Evolutionary conservation across 225 moss, liverwort and hornwort species (phyloP), one percentile per base, ranked within the genome.

Genomic region (Neckera pumila): DNA sequence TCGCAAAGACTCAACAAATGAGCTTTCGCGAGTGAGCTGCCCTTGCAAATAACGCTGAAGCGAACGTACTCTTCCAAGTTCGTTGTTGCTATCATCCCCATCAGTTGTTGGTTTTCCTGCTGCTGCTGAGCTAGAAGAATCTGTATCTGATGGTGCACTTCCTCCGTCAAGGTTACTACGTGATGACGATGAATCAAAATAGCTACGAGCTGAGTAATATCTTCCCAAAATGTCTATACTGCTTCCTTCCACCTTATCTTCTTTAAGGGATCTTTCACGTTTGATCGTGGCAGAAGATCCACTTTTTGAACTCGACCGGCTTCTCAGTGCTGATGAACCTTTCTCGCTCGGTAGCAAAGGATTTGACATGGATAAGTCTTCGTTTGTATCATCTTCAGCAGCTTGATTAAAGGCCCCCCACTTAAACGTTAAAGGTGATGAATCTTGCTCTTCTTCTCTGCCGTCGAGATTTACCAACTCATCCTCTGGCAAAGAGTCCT

Each of bases 141-240:
- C 88, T 56, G 82, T 20, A 45, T 88, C 91, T 38, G 90, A 91
- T 82, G 58, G 85, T 79, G 84, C 82, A 79, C 40, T 70, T 85
- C 76, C 88, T 67, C 79, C 80, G 57, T 91, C 89, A 75, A 49
- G 56, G 58, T 64, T 89, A 78, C 88, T 83, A 42, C 93, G 93
- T 73, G 89, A 93, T n/a, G 93, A 92, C 4, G 85, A 88, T 49
- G 91, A 89, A 65, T 92, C 93, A 58, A 93, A 91, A 74, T 82
- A 89, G 87, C 92, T 92, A 73, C 93, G 91, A 82, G 92, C 92
- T 61, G 93, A 93, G 87, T 88, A 87, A 81, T 92, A 93, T 45
- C 90, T 91, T 87, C 87, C 88, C 60, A 87, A 74, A 65, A 69
- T 85, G 61, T 89, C 88, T 42, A 33, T 77, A 64, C 82, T 58